phyloP scores from a whole-genome alignment of 1,284 basidiomycete genomes.

The Xerocomus cyaneibrunnescens region DNA sequence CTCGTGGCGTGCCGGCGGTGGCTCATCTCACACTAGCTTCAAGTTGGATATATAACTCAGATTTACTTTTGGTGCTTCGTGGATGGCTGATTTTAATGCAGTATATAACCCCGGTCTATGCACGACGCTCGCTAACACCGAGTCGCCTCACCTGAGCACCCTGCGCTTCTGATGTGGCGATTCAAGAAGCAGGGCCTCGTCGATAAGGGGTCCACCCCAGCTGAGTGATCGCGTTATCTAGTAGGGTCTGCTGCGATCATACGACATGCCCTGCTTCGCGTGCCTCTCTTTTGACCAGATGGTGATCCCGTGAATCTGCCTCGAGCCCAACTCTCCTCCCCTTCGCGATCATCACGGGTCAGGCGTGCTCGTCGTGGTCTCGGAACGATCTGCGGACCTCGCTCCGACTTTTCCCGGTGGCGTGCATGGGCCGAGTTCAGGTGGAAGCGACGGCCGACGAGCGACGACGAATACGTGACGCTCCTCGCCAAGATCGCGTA shows the following conservation, averaged over 20 bases:
- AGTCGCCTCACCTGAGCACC: too few species aligned
- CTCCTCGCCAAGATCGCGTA: background rate
- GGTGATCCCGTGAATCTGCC: slow-evolving; percentile 7
- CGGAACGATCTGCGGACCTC: background rate
- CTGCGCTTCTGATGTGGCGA: background rate
- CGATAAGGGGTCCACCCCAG: background rate
- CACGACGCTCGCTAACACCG: too few species aligned
- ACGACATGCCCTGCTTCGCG: too few species aligned
- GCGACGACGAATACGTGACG: too few species aligned
- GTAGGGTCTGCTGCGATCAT: background rate
- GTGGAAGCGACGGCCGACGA: too few species aligned
- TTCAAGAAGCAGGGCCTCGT: background rate
- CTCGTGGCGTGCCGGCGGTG: background rate
- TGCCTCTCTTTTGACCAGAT: too few species aligned
- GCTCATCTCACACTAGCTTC: background rate
- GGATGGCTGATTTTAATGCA: too few species aligned
- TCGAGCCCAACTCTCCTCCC: background rate
- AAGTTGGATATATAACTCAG: too few species aligned
- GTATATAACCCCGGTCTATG: background rate
- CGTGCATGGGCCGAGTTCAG: too few species aligned
- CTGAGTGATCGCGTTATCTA: background rate
- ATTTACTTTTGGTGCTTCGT: too few species aligned
- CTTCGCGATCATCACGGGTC: background rate
- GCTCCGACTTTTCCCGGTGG: background rate
- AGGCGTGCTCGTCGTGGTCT: background rate